Evolutionary conservation across 2,329 filamentous ascomycete species (phyloP), one percentile per base, ranked within the genome.

Genomic region (Aspergillus brunneoviolaceus): DNA sequence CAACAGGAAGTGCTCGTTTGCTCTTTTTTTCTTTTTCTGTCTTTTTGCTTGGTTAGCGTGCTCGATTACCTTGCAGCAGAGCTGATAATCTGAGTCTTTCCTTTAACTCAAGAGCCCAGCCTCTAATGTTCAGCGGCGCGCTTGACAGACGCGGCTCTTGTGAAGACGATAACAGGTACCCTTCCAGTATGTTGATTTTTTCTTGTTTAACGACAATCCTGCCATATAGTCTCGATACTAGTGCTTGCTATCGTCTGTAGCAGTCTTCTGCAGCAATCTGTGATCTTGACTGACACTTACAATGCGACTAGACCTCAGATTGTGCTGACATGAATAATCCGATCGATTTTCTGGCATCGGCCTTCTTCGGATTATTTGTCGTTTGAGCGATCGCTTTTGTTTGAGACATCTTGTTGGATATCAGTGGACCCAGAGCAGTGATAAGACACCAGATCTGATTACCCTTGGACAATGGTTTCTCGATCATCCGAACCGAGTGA

Each of bases 401-500:
- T 47, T 57, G 65, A 58, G 51, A 45, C 60, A 66, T 19, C 35
- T 45, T 35, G 14, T 49, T 55, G 23, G 19, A 49, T 54, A n/a
- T 19, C 47, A 54, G 29, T 50, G 59, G 63, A 27, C 19, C 49
- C 11, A 31, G 48, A 35, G 31, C 31, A 42, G 42, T 42, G 49
- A 35, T n/a, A 42, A 29, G 27, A 12, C 49, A 16, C 14, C 11
- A 23, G 48, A 50, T 59, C 51, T 35, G 50, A 33, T 42, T 42
- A 25, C 25, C 48, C 21, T 56, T 64, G 55, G 61, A 65, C 48
- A 51, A 78, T 79, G 77, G 77, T 79, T 57, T 74, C 72, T 64
- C 75, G 74, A 66, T 71, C 74, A 53, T 70, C 68, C 62, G 76
- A 78, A 60, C 66, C 68, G 60, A 67, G 64, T 63, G 76, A 78